Evolutionary conservation across 2,329 filamentous ascomycete species (phyloP).

Genomic region (Pleomassaria siparia): DNA sequence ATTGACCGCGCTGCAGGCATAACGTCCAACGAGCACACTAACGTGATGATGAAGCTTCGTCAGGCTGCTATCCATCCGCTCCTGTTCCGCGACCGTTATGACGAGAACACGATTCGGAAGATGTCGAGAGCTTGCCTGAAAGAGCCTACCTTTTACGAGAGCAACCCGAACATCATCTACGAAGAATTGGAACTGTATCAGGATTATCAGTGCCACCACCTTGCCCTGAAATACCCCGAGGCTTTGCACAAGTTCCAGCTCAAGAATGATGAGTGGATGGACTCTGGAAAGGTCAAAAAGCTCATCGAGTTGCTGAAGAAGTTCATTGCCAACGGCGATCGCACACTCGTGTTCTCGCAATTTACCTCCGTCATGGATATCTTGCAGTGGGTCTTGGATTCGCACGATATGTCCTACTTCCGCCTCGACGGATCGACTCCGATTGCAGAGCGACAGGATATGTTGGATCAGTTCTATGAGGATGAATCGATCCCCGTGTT

Average conservation of each 20-base stretch:
- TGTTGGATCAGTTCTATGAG: constrained; percentile 84
- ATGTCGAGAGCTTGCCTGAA: constrained; percentile 78
- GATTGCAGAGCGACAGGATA: constrained; percentile 78
- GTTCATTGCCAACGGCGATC: constrained; percentile 80
- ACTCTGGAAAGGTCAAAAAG: constrained; percentile 82
- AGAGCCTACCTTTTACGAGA: constrained; percentile 58
- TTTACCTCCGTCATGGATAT: constrained; percentile 93
- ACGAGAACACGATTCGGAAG: constrained; percentile 70
- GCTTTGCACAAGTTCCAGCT: constrained; percentile 60
- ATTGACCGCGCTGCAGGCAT: constrained; percentile 60
- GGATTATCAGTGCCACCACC: constrained; percentile 63
- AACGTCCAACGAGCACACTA: constrained; percentile 56
- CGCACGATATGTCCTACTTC: constrained; percentile 72
- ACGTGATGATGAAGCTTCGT: constrained; percentile 79
- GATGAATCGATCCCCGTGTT: constrained; percentile 82
- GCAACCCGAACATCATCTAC: constrained; percentile 55
- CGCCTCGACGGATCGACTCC: constrained; percentile 84
- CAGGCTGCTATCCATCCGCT: constrained; percentile 92
- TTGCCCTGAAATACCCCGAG: constrained; percentile 56
- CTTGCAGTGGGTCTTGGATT: constrained; percentile 76
- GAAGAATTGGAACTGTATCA: constrained; percentile 58
- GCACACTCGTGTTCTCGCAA: constrained; percentile 87
- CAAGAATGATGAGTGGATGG: constrained; percentile 65
- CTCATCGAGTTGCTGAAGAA: constrained; percentile 71
- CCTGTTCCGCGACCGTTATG: constrained; percentile 80